Conservation (phyloP, 345 rosid genomes). For the Camelina laxa region DNA sequence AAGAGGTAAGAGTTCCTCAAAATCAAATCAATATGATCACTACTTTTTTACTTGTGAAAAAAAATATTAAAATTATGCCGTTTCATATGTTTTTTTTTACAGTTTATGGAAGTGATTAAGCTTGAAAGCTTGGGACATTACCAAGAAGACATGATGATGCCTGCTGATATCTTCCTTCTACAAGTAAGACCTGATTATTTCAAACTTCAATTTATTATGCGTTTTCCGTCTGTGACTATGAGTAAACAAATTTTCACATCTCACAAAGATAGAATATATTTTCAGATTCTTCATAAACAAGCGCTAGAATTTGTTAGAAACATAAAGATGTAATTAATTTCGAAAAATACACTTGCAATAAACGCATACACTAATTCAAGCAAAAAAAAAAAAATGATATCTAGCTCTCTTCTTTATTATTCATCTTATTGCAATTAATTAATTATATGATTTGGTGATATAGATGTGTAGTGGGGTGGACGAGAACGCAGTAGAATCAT, state of each 20-base stretch:
- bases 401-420: neutral
- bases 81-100: neutral
- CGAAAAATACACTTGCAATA: neutral
- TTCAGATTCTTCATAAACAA: neutral
- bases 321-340: neutral
- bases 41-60: neutral
- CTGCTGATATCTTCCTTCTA: conserved; percentile 88
- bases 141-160: conserved; percentile 85
- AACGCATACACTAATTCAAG: neutral
- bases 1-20: conserved; percentile 59
- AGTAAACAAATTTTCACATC: too few species aligned
- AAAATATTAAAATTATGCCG: neutral
- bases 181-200: conserved; percentile 59
- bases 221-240: too few species aligned
- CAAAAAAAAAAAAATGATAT: too few species aligned
- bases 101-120: conserved; percentile 97
- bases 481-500: conserved; percentile 80
- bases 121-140: conserved; percentile 84
- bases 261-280: too few species aligned
- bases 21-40: conserved; percentile 4
- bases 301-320: too few species aligned
- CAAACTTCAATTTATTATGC: too few species aligned
- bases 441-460: conserved; percentile 26
- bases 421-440: neutral
- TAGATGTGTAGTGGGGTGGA: conserved; percentile 97